These are phyloP conservation scores for Candida piceae DNA, from an alignment of 805 yeast genomes.

Conservation along the genomic window DNA sequence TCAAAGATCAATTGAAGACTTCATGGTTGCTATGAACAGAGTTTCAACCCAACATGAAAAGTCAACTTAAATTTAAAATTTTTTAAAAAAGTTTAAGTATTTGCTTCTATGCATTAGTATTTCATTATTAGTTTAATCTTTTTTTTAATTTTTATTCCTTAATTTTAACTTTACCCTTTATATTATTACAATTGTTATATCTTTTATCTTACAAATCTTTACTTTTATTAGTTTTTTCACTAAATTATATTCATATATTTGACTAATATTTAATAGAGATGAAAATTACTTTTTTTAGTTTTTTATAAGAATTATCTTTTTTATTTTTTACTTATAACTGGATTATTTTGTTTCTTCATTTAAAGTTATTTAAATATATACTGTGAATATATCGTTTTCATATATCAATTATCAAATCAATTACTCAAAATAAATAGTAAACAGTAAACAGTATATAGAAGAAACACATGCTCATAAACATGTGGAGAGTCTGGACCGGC, in stretches of 20 bases:
- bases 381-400: not conserved
- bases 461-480: not conserved
- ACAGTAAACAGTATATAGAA: not conserved
- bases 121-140: not conserved
- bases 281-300: not conserved
- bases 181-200: not conserved
- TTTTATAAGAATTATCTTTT: too few relatives aligned
- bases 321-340: not conserved
- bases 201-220: too few relatives aligned
- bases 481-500: too few relatives aligned
- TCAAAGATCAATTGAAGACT: conserved; percentile 71
- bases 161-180: not conserved
- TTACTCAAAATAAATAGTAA: not conserved
- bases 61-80: conserved; percentile 42
- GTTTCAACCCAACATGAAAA: conserved; percentile 83
- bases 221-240: not conserved
- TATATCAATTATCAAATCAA: not conserved
- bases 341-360: not conserved
- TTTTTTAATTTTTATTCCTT: not conserved
- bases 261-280: not conserved
- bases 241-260: not conserved
- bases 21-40: conserved; percentile 77
- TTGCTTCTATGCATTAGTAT: not conserved
- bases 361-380: too few relatives aligned
- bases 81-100: not conserved